Conservation (phyloP, 331 rosid genomes). For the Prunus yedoensis region DNA sequence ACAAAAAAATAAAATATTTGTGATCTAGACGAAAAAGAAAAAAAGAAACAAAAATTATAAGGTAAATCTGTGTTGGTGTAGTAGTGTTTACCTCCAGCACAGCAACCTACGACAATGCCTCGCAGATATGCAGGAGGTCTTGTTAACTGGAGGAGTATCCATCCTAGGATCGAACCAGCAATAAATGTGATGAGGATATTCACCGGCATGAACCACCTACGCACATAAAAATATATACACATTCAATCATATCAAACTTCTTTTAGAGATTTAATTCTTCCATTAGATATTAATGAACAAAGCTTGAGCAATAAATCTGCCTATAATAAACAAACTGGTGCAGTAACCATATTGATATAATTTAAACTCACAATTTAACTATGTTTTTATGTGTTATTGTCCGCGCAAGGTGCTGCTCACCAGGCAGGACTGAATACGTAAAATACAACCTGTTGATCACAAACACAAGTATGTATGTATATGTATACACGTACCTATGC, state of each 20-base stretch:
- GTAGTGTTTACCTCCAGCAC: conserved; percentile 41
- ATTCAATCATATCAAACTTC: too few relatives aligned
- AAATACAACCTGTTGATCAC: conserved; percentile 42
- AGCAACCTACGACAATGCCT: conserved; percentile 53
- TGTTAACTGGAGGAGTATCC: conserved; percentile 34
- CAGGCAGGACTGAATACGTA: conserved; percentile 59
- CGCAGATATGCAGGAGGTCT: conserved; percentile 37
- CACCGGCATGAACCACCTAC: conserved; percentile 53
- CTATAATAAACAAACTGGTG: too few relatives aligned
- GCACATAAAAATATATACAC: background rate
- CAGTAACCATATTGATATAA: background rate
- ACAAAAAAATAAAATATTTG: background rate
- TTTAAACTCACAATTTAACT: conserved; percentile 39
- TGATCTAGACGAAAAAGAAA: background rate
- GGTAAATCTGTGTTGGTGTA: too few relatives aligned
- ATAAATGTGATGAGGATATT: conserved; percentile 39
- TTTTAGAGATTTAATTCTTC: too few relatives aligned
- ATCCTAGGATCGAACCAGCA: conserved; percentile 39
- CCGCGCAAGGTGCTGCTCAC: conserved; percentile 39
- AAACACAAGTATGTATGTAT: background rate
- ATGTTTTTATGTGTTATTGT: conserved; percentile 47
- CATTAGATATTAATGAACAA: too few relatives aligned
- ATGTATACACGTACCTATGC: too few relatives aligned
- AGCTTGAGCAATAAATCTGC: too few relatives aligned
- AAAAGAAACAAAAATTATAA: too few relatives aligned